These are phyloP conservation scores for Bruguiera gymnorhiza DNA, from an alignment of 345 rosid genomes.

Conservation along the genomic window DNA sequence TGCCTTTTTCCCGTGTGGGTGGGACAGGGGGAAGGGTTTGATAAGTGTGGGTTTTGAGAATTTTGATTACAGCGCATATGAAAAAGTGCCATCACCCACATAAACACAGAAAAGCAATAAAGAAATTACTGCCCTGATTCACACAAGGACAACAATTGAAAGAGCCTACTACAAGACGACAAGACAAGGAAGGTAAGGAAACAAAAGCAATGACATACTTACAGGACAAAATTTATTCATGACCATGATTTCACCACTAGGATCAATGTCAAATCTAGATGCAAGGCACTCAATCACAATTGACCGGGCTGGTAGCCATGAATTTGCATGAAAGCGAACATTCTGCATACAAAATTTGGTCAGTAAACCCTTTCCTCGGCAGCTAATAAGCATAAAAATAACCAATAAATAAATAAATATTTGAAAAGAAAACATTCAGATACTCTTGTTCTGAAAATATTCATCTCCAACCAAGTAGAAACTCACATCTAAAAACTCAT, in stretches of 20 bases:
- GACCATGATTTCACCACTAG: slow-evolving; percentile 86
- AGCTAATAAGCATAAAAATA: not conserved
- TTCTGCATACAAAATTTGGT: slow-evolving; percentile 38
- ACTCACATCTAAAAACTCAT: slow-evolving; percentile 78
- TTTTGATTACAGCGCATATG: not conserved
- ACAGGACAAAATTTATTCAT: slow-evolving; percentile 68
- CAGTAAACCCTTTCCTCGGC: not conserved
- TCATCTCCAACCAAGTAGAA: slow-evolving; percentile 5
- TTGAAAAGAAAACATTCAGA: not conserved
- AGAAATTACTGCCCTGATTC: not conserved
- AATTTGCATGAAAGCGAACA: slow-evolving; percentile 63
- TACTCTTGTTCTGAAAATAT: not conserved
- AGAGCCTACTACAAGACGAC: not conserved
- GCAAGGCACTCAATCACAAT: slow-evolving; percentile 71
- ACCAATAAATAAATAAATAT: not conserved
- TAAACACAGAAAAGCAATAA: not conserved
- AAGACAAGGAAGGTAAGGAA: not conserved
- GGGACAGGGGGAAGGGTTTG: too few species aligned
- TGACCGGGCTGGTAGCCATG: slow-evolving; percentile 90
- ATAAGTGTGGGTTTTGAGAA: not conserved
- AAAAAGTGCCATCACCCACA: not conserved
- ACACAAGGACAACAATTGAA: too few species aligned
- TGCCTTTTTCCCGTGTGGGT: too few species aligned
- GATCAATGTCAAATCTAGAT: slow-evolving; percentile 56
- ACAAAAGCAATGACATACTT: slow-evolving; percentile 27